phyloP scores from a whole-genome alignment of 495 filamentous ascomycete species.

The Penicillium canariense region DNA sequence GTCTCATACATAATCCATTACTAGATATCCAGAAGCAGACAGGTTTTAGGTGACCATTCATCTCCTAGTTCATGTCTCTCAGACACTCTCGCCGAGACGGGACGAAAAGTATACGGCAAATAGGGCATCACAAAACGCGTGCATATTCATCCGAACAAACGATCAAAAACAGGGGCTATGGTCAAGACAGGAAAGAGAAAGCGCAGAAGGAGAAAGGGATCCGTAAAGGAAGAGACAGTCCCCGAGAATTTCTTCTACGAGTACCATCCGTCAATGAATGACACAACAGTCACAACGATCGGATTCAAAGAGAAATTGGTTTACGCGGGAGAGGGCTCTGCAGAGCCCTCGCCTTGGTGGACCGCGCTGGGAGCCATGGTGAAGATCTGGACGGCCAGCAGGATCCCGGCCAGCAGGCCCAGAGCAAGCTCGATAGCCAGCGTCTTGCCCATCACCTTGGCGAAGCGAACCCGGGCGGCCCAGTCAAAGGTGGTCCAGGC shows the following conservation, averaged over 20 bases:
- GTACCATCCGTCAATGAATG: not conserved
- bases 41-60: not conserved
- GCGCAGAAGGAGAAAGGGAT: not conserved
- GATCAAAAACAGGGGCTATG: no score
- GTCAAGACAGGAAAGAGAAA: not conserved
- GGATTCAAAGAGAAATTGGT: not conserved
- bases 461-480: conserved; percentile 60
- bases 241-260: not conserved
- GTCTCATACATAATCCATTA: not conserved
- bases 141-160: not conserved
- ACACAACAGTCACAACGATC: not conserved
- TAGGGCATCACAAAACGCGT: not conserved
- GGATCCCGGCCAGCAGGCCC: conserved; percentile 36
- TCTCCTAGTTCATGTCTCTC: not conserved
- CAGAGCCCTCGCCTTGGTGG: not conserved
- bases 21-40: not conserved
- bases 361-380: conserved; percentile 12
- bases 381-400: conserved; percentile 36
- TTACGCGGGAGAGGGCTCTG: not conserved
- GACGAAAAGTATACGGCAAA: not conserved
- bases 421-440: conserved; percentile 50
- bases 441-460: conserved; percentile 68
- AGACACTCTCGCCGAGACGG: no score
- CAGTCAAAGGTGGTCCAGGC: conserved; percentile 70
- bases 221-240: not conserved